Conservation (phyloP, 192 early-diverging fungal species). For the Umbelopsis vinacea region DNA sequence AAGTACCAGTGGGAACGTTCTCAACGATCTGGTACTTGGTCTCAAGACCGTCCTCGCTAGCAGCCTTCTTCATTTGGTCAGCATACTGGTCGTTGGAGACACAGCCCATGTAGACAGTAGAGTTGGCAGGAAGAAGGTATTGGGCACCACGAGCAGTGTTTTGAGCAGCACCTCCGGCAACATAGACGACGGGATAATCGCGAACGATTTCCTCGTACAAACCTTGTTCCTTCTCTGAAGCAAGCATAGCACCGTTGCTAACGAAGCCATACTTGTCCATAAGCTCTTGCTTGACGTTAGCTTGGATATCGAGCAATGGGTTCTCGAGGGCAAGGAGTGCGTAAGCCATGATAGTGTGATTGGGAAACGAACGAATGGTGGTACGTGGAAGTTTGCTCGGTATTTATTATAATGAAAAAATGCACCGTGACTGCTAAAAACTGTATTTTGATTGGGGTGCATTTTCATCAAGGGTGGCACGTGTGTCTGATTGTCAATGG, state of each 20-base stretch:
- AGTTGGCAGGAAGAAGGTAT: slow-evolving; percentile 85
- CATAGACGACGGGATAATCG: slow-evolving; percentile 76
- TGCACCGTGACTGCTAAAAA: not conserved
- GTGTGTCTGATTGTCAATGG: not conserved
- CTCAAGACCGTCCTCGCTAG: slow-evolving; percentile 81
- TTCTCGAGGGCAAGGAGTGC: slow-evolving; percentile 92
- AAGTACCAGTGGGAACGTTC: slow-evolving; percentile 87
- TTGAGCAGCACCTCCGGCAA: slow-evolving; percentile 96
- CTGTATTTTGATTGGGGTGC: not conserved
- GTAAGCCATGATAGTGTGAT: slow-evolving; percentile 32
- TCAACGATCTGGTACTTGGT: slow-evolving; percentile 87
- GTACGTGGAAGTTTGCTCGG: not conserved
- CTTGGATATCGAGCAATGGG: slow-evolving; percentile 97
- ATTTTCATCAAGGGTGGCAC: not conserved
- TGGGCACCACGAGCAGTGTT: slow-evolving; percentile 92
- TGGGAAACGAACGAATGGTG: slow-evolving; percentile 3
- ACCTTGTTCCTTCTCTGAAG: slow-evolving; percentile 83
- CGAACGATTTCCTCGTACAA: slow-evolving; percentile 86
- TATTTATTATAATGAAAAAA: not conserved
- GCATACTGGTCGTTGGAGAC: slow-evolving; percentile 88
- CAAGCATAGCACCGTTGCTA: slow-evolving; percentile 96
- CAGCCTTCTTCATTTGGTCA: slow-evolving; percentile 73
- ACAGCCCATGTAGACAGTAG: slow-evolving; percentile 92
- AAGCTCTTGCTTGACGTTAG: slow-evolving; percentile 71
- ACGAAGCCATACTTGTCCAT: slow-evolving; percentile 86